phyloP scores from a whole-genome alignment of 1,284 basidiomycete species.

The Meira miltonrushii region DNA sequence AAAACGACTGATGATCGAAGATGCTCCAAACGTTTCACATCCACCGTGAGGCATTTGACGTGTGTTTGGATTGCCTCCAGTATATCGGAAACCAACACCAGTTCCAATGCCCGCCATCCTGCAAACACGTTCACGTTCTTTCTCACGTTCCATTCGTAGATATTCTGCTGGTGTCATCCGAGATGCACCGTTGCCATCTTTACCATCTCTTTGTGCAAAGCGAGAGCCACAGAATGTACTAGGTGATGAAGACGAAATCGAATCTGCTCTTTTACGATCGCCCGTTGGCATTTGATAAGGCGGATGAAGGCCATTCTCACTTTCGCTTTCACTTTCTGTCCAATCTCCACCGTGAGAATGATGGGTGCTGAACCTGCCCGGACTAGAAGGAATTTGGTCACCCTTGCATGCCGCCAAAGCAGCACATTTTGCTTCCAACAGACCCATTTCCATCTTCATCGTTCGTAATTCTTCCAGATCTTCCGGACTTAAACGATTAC shows the following conservation, averaged over 20 bases:
- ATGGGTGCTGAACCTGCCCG: not conserved
- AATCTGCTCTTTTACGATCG: conserved; percentile 11
- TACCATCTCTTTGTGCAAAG: not conserved
- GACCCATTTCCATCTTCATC: conserved; percentile 48
- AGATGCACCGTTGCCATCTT: not conserved
- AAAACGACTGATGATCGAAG: conserved; percentile 18
- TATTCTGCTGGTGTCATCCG: conserved; percentile 12
- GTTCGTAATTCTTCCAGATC: conserved; percentile 48
- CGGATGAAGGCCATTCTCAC: not conserved
- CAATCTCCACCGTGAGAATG: not conserved
- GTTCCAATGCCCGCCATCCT: conserved; percentile 16
- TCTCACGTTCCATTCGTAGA: conserved; percentile 16
- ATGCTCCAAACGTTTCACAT: not conserved
- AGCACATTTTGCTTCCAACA: conserved; percentile 46
- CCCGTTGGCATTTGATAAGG: not conserved
- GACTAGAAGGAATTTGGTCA: not conserved
- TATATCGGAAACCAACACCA: conserved; percentile 15
- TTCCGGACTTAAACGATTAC: conserved; percentile 40
- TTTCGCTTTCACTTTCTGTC: not conserved
- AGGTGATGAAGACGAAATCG: conserved; percentile 10
- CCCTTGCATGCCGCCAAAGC: conserved; percentile 38
- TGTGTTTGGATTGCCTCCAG: not conserved
- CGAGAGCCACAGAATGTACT: conserved; percentile 7
- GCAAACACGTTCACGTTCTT: conserved; percentile 17
- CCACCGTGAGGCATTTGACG: conserved; percentile 6